Conservation (phyloP, 148 eudicot genomes). For the Euryodendron excelsum region DNA sequence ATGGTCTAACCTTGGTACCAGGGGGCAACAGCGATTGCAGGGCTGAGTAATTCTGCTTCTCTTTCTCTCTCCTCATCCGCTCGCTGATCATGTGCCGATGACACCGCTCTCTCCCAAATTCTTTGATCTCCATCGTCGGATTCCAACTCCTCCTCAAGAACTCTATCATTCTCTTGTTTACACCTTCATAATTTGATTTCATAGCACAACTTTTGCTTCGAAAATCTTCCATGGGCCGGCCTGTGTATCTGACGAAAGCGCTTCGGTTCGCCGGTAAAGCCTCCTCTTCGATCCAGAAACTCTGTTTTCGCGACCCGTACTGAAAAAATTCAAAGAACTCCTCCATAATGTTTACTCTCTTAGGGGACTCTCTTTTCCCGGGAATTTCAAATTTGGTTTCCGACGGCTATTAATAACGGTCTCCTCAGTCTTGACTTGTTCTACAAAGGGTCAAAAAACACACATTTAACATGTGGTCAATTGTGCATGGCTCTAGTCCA, state of each 20-base stretch:
- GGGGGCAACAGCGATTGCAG: constrained; percentile 35
- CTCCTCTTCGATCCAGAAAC: constrained; percentile 3
- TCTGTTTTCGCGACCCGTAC: constrained; percentile 10
- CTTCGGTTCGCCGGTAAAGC: constrained; percentile 14
- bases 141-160: constrained; percentile 27
- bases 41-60: constrained; percentile 26
- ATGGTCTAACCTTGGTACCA: constrained; percentile 35
- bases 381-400: constrained; percentile 3
- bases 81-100: constrained; percentile 42
- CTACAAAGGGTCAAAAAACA: not conserved
- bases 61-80: constrained; percentile 42
- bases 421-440: not conserved
- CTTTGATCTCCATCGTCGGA: not conserved
- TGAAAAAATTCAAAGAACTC: constrained; percentile 28
- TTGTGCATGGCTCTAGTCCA: not conserved
- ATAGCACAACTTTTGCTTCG: not conserved
- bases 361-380: not conserved
- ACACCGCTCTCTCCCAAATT: constrained; percentile 29
- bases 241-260: constrained; percentile 25
- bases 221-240: not conserved
- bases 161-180: constrained; percentile 38
- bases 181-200: constrained; percentile 3
- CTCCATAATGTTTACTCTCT: constrained; percentile 13
- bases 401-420: constrained; percentile 7
- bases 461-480: constrained; percentile 32